A percentile compares a stretch with the other conserved stretches of the same genome.
Evolutionary conservation across 208 protist genomes (phyloP).

Genomic region (Crithidia fasciculata): DNA sequence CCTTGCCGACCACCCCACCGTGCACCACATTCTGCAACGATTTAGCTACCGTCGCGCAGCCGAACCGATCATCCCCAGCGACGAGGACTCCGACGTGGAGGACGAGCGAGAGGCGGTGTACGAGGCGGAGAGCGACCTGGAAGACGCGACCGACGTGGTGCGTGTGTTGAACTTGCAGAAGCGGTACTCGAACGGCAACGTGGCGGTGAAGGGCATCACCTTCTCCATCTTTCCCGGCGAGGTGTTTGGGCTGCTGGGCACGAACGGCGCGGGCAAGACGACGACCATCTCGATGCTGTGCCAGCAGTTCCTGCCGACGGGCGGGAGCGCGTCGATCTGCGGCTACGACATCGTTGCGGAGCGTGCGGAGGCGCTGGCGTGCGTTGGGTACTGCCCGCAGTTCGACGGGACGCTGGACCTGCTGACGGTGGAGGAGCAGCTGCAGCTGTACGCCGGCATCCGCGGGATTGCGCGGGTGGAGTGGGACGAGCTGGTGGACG

Average conservation of each 20-base stretch:
- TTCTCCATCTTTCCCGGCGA: slow-evolving; percentile 62
- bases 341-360: slow-evolving; percentile 51
- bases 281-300: slow-evolving; percentile 83
- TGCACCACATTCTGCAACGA: slow-evolving; percentile 2
- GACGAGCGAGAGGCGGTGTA: slow-evolving; percentile 43
- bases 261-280: slow-evolving; percentile 90
- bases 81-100: slow-evolving; percentile 54
- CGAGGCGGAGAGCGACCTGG: slow-evolving; percentile 16
- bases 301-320: slow-evolving; percentile 72
- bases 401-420: slow-evolving; percentile 92
- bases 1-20: slow-evolving; percentile 39
- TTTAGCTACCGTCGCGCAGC: background rate
- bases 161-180: slow-evolving; percentile 47
- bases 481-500: slow-evolving; percentile 41
- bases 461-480: slow-evolving; percentile 56
- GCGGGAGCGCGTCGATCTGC: slow-evolving; percentile 68
- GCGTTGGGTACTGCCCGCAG: slow-evolving; percentile 93
- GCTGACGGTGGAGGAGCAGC: slow-evolving; percentile 92
- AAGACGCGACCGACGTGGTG: slow-evolving; percentile 23
- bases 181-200: slow-evolving; percentile 28
- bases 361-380: slow-evolving; percentile 55
- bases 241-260: slow-evolving; percentile 53
- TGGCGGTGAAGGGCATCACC: slow-evolving; percentile 51
- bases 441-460: slow-evolving; percentile 54
- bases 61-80: slow-evolving; percentile 1